phyloP scores from a whole-genome alignment of 352 stramenopile genomes.

The Phytophthora cactorum region DNA sequence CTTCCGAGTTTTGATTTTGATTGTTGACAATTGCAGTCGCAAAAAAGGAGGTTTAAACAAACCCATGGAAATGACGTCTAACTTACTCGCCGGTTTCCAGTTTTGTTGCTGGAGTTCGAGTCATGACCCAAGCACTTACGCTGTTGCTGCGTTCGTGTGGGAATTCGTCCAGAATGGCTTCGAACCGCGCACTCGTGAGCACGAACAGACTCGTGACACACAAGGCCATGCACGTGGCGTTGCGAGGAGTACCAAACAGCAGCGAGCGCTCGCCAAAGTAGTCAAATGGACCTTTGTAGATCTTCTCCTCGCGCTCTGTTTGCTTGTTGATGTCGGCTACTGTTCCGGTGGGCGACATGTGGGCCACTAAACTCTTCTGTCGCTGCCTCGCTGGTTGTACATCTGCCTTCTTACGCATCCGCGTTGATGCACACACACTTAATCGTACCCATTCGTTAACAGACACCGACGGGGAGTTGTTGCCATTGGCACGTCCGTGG shows the following conservation, averaged over 20 bases:
- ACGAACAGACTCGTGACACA: slow-evolving; percentile 80
- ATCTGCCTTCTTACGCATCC: slow-evolving; percentile 17
- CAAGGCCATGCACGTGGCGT: slow-evolving; percentile 68
- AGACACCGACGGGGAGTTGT: slow-evolving; percentile 28
- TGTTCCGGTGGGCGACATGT: slow-evolving; percentile 29
- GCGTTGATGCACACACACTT: slow-evolving; percentile 20
- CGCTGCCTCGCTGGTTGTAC: slow-evolving; percentile 8
- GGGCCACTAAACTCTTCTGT: slow-evolving; percentile 28
- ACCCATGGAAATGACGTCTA: too few species aligned
- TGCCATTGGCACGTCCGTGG: slow-evolving; percentile 1
- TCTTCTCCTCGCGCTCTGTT: slow-evolving; percentile 58
- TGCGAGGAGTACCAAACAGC: slow-evolving; percentile 72
- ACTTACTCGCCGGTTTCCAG: background rate
- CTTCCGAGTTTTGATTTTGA: background rate
- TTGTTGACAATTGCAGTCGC: too few species aligned
- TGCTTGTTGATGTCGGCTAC: slow-evolving; percentile 39
- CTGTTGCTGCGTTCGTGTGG: slow-evolving; percentile 62
- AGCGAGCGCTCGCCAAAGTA: slow-evolving; percentile 81
- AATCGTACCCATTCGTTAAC: slow-evolving; percentile 44
- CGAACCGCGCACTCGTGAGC: slow-evolving; percentile 66
- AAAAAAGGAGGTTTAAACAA: too few species aligned
- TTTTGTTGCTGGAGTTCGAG: slow-evolving; percentile 22
- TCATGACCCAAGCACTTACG: slow-evolving; percentile 74
- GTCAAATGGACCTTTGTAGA: slow-evolving; percentile 78
- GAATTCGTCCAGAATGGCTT: slow-evolving; percentile 74